phyloP scores from a whole-genome alignment of 331 rosid genomes.

The Saraca asoca region DNA sequence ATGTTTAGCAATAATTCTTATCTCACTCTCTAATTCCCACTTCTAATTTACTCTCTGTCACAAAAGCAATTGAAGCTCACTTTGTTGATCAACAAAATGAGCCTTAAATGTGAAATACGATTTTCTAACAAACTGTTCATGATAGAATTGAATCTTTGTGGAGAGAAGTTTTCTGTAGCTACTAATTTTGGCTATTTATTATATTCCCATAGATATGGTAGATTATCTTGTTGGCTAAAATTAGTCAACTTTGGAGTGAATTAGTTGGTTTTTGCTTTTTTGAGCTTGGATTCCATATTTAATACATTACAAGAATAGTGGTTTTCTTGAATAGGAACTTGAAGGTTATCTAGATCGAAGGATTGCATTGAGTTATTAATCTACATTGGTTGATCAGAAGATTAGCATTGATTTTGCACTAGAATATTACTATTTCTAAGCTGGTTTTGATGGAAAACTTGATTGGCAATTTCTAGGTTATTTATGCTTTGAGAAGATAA shows the following conservation, averaged over 20 bases:
- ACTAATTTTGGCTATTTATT: conserved; percentile 5
- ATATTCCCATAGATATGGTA: conserved; percentile 37
- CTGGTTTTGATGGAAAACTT: conserved; percentile 38
- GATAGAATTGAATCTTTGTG: conserved; percentile 5
- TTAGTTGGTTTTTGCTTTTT: conserved; percentile 36
- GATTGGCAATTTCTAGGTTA: conserved; percentile 15
- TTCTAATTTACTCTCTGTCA: too few relatives aligned
- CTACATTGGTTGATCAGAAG: conserved; percentile 36
- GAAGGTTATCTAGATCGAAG: conserved; percentile 37
- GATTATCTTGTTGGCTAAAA: conserved; percentile 30
- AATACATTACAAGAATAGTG: conserved; percentile 21
- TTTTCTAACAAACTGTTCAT: conserved; percentile 29
- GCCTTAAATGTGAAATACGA: conserved; percentile 33
- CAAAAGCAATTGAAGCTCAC: too few relatives aligned
- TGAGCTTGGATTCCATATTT: conserved; percentile 27
- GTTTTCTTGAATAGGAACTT: conserved; percentile 31
- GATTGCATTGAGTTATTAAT: conserved; percentile 27
- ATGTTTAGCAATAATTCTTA: too few relatives aligned
- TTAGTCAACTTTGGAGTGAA: conserved; percentile 17
- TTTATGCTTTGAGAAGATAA: conserved; percentile 43
- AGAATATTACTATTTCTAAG: neutral
- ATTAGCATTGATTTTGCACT: conserved; percentile 42
- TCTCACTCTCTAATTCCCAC: too few relatives aligned
- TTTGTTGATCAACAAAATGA: too few relatives aligned
- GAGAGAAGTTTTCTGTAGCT: conserved; percentile 14